Base-by-base conservation (phyloP, 2,329 filamentous ascomycete species). In the Chrysosporium keratinophilum region DNA sequence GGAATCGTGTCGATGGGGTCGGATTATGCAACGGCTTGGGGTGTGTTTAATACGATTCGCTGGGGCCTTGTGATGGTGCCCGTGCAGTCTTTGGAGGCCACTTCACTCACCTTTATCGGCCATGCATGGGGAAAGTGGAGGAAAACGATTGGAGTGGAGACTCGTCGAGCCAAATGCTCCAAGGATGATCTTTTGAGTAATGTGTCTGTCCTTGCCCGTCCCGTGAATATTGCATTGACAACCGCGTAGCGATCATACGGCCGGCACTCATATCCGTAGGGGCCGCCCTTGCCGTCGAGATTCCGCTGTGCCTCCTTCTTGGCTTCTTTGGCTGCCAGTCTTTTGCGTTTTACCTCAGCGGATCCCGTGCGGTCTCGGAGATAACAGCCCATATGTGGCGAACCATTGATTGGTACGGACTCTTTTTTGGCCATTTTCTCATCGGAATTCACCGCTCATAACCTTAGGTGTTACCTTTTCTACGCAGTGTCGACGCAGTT, bases 21-120 rank as follows among this genome's bases (percentile, higher is more conserved):
- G 0, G 76, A 79, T 5, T 88, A 88, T 64, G 80, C 83, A 0
- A 87, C 83, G 0, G 82, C 84, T 0, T 88, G 83, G 84, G 81
- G 83, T 1, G 73, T 87, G 9, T 88, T 88, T 69, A 84, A 78
- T 53, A 87, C 83, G 0, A 87, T 88, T 41, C 76, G 83, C 12
- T 87, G 84, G 84, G 84, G 84, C 0, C 70, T 88, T 0, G 71
- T 88, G 31, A 88, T 88, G 84, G 82, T 87, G 0, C 84, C 84
- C 0, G 81, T 88, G 0, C 77, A 81, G 56, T 76, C 83, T 0
- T 70, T 87, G 0, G 83, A 88, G 64, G 79, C 79, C 1, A 83
- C 83, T 0, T 74, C 81, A 0, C 68, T 84, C 0, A 74, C 81
- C 0, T 87, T 87, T 61, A 73, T 85, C 14, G 82, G 83, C 0